Evolutionary conservation across 768 basidiomycete species (phyloP).

Genomic region (Podaxis rugospora): DNA sequence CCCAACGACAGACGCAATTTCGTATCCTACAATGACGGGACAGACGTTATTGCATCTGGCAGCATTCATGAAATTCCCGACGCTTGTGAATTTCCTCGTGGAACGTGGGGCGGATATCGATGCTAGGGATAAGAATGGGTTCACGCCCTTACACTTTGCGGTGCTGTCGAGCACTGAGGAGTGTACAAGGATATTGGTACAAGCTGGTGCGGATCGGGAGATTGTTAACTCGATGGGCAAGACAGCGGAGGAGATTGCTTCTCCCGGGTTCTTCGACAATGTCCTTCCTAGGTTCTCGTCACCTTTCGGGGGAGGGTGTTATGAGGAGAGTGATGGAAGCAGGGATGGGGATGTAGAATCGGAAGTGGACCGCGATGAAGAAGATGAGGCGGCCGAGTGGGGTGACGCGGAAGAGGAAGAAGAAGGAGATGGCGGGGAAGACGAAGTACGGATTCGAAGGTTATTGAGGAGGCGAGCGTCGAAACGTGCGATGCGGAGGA

Average conservation of each 20-base stretch:
- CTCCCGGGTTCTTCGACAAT: conserved; percentile 40
- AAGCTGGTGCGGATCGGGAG: conserved; percentile 75
- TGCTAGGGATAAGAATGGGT: conserved; percentile 83
- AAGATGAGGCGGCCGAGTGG: conserved; percentile 40
- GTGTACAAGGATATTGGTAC: conserved; percentile 65
- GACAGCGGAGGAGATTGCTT: conserved; percentile 58
- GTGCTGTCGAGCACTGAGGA: conserved; percentile 57
- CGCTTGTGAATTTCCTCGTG: conserved; percentile 70
- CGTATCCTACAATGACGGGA: conserved; percentile 62
- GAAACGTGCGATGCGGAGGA: conserved; percentile 28
- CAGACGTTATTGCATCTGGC: conserved; percentile 92
- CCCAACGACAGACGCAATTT: conserved; percentile 54
- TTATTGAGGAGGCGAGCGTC: conserved; percentile 28
- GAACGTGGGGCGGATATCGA: conserved; percentile 74
- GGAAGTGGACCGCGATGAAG: conserved; percentile 57
- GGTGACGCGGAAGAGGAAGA: conserved; percentile 15
- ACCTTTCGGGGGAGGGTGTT: conserved; percentile 13
- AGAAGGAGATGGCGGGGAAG: conserved; percentile 10
- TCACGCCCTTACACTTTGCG: conserved; percentile 86
- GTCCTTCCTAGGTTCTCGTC: conserved; percentile 20
- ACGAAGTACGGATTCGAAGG: conserved; percentile 29
- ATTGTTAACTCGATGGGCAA: conserved; percentile 71
- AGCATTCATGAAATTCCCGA: conserved; percentile 68
- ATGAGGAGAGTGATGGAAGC: conserved; percentile 20
- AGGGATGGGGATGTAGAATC: conserved; percentile 45